phyloP scores from a whole-genome alignment of 352 stramenopile genomes.

The Globisporangium cystogenes region DNA sequence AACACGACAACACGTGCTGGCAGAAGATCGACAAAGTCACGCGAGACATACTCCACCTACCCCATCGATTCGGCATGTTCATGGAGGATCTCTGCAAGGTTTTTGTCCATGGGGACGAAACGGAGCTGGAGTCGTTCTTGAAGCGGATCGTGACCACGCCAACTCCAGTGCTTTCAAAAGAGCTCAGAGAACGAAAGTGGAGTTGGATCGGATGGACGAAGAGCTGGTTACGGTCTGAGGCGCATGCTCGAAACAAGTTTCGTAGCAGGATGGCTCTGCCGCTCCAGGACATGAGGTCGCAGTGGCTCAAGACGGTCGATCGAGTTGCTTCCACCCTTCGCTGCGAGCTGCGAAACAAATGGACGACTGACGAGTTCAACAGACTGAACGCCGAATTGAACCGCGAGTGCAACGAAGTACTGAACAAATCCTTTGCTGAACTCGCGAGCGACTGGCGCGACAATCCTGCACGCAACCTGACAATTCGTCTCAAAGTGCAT shows the following conservation, averaged over 20 bases:
- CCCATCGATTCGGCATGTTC: neutral
- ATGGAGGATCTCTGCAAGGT: constrained; percentile 9
- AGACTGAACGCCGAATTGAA: neutral
- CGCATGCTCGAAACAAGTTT: constrained; percentile 2
- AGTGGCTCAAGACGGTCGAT: constrained; percentile 28
- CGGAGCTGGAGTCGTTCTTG: constrained; percentile 5
- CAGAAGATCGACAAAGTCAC: too few relatives aligned
- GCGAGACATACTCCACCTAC: too few relatives aligned
- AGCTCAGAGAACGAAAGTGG: neutral
- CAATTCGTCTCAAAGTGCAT: neutral
- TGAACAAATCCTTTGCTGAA: neutral
- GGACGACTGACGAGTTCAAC: neutral
- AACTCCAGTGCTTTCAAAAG: neutral
- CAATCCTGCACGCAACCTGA: neutral
- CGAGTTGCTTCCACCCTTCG: constrained; percentile 15
- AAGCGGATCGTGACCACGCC: constrained; percentile 3
- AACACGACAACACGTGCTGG: too few relatives aligned
- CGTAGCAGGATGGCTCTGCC: constrained; percentile 6
- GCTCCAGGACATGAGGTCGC: constrained; percentile 13
- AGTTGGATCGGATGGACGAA: neutral
- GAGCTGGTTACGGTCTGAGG: neutral
- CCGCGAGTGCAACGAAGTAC: neutral
- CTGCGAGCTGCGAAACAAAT: constrained; percentile 1
- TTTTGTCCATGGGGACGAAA: constrained; percentile 1
- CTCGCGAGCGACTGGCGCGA: neutral